Evolutionary conservation across 148 eudicot species (phyloP), one percentile per base, ranked within the genome.

Genomic region (Fallopia convolvulus): DNA sequence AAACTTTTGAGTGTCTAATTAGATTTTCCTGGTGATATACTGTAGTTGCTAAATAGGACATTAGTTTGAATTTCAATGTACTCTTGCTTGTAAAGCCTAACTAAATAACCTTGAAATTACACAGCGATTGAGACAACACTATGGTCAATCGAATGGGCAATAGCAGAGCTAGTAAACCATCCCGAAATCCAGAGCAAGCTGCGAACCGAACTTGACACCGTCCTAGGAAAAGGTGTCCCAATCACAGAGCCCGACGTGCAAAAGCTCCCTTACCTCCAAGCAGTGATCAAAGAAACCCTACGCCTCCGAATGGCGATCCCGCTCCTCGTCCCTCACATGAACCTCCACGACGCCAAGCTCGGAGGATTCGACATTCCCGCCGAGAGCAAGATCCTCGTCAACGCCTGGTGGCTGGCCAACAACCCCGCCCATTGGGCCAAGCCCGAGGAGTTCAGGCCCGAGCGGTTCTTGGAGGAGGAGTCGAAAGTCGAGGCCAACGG

Each of bases 371-470:
- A 78, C 2, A 89, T 89, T 13, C 95, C 92, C 1, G 81, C 80
- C 13, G 95, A 91, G 78, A 79, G 85, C 3, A 89, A 89, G 82
- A 84, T 91, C 26, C 81, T 91, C 61, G 92, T 91, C 8, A 91
- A 89, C 53, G 95, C 91, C 1, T 91, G 95, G 95, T 89, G 95
- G 92, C 80, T 89, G 74, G 92, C 88, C 0, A 89, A 91, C 78
- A 89, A 91, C 75, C 95, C 95, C 0, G 86, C 81, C 8, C 81
- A 81, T 80, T 90, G 95, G 95, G 61, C 75, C 39, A 74, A 87
- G 6, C 85, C 95, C 0, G 76, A 80, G 4, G 86, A 83, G 74
- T 90, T 90, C 77, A 80, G 90, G 8, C 95, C 95, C 0, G 95
- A 90, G 84, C 48, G 95, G 80, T 90, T 90, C 78, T 79, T 90